Evolutionary conservation across 2,329 filamentous ascomycete genomes (phyloP).

Genomic region (Aureobasidium subglaciale): DNA sequence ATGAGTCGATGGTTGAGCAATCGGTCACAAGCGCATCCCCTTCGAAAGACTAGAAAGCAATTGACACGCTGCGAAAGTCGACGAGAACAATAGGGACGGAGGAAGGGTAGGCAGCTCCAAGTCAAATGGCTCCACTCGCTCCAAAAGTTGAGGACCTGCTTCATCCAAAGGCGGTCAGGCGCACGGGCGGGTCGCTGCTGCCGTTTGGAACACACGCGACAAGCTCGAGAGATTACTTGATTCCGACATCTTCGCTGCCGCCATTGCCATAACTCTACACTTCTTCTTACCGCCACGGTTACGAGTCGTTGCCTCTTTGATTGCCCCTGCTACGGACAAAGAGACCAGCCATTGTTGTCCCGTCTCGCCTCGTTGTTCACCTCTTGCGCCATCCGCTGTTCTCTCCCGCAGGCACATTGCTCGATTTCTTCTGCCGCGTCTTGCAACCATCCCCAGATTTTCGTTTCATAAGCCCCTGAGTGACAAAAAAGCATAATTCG

Average conservation of each 20-base stretch:
- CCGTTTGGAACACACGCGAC: slow-evolving; percentile 12
- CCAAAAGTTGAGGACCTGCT: slow-evolving; percentile 13
- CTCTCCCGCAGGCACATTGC: not conserved
- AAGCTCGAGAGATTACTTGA: slow-evolving; percentile 2
- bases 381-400: not conserved
- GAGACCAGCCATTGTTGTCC: not conserved
- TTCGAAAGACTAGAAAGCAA: not conserved
- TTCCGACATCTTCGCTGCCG: not conserved
- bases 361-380: not conserved
- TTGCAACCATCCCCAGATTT: slow-evolving; percentile 7
- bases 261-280: not conserved
- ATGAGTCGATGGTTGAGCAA: slow-evolving; percentile 11
- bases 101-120: not conserved
- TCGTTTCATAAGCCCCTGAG: slow-evolving; percentile 11
- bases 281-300: not conserved
- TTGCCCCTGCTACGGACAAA: not conserved
- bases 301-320: not conserved
- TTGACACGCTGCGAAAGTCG: slow-evolving; percentile 2
- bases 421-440: not conserved
- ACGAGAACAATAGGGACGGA: not conserved
- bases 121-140: not conserved
- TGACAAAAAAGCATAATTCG: slow-evolving; percentile 8
- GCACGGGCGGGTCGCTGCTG: slow-evolving; percentile 4
- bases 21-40: slow-evolving; percentile 10
- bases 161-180: slow-evolving; percentile 8